Evolutionary conservation across 2,329 filamentous ascomycete genomes (phyloP).

Genomic region (Verticillium dahliae): DNA sequence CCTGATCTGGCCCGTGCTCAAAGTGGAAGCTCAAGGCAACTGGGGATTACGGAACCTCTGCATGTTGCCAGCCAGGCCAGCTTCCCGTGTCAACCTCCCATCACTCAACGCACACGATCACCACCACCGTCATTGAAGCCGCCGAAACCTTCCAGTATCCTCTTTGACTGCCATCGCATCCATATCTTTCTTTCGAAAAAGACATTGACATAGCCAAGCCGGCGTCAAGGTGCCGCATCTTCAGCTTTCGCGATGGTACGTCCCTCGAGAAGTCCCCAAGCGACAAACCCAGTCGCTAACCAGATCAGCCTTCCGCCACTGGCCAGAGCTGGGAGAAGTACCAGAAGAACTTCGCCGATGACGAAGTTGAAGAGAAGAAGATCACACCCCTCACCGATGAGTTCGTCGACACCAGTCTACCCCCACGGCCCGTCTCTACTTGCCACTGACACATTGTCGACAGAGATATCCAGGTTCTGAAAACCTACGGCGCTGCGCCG

Average conservation of each 20-base stretch:
- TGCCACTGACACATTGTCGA: conserved; percentile 13
- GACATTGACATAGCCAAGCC: too few relatives aligned
- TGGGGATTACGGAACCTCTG: conserved; percentile 15
- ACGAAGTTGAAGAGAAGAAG: conserved; percentile 99
- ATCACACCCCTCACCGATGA: conserved; percentile 95
- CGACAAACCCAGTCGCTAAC: conserved; percentile 16
- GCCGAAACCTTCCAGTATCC: neutral
- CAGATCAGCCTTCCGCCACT: conserved; percentile 81
- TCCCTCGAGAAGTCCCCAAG: conserved; percentile 1
- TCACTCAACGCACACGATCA: neutral
- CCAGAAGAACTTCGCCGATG: conserved; percentile 92
- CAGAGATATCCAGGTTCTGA: conserved; percentile 98
- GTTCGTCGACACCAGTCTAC: conserved; percentile 46
- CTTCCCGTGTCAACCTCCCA: conserved; percentile 11
- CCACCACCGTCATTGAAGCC: conserved; percentile 3
- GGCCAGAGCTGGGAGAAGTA: conserved; percentile 98
- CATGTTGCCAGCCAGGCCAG: neutral
- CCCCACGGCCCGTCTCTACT: conserved; percentile 11
- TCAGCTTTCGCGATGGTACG: conserved; percentile 36
- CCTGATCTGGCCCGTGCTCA: conserved; percentile 9
- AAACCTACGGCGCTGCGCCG: conserved; percentile 95
- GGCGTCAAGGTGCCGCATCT: neutral
- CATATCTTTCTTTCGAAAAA: too few relatives aligned
- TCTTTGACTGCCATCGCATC: neutral
- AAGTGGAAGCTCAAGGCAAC: conserved; percentile 15